Evolutionary conservation across 169 alveolate genomes (phyloP).

Genomic region (Plasmodium falciparum): DNA sequence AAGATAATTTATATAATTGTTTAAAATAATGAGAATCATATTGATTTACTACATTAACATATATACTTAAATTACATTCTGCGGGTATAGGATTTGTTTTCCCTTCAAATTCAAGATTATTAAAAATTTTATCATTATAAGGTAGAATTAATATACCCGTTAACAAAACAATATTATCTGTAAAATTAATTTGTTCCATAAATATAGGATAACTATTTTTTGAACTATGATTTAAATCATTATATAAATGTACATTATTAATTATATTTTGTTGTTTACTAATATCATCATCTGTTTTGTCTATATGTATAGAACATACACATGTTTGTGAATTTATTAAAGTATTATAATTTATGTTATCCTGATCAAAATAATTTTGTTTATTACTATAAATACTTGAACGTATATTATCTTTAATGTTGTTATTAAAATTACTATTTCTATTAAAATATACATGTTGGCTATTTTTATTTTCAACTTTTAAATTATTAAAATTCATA

Average conservation of each 20-base stretch:
- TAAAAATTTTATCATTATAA: slow-evolving; percentile 44
- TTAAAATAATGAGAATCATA: slow-evolving; percentile 40
- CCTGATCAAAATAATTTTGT: slow-evolving; percentile 58
- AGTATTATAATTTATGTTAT: slow-evolving; percentile 63
- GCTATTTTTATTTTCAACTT: slow-evolving; percentile 20
- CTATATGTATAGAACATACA: slow-evolving; percentile 70
- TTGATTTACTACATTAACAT: slow-evolving; percentile 57
- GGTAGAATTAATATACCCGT: slow-evolving; percentile 64
- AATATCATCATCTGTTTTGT: slow-evolving; percentile 71
- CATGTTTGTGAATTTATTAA: slow-evolving; percentile 58
- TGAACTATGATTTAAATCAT: background rate
- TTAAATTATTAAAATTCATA: slow-evolving; percentile 22
- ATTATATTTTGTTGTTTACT: slow-evolving; percentile 28
- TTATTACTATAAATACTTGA: slow-evolving; percentile 11
- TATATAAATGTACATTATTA: background rate
- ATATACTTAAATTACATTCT: slow-evolving; percentile 62
- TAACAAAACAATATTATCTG: slow-evolving; percentile 35
- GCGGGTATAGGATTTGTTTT: slow-evolving; percentile 47
- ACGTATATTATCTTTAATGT: slow-evolving; percentile 18
- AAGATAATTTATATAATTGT: slow-evolving; percentile 31
- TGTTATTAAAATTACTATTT: slow-evolving; percentile 5
- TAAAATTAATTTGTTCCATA: slow-evolving; percentile 59
- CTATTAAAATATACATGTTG: slow-evolving; percentile 15
- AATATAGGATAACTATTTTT: slow-evolving; percentile 18
- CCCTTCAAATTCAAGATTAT: slow-evolving; percentile 69